Evolutionary conservation across 768 basidiomycete species (phyloP).

Genomic region (Pleurotus eryngii): DNA sequence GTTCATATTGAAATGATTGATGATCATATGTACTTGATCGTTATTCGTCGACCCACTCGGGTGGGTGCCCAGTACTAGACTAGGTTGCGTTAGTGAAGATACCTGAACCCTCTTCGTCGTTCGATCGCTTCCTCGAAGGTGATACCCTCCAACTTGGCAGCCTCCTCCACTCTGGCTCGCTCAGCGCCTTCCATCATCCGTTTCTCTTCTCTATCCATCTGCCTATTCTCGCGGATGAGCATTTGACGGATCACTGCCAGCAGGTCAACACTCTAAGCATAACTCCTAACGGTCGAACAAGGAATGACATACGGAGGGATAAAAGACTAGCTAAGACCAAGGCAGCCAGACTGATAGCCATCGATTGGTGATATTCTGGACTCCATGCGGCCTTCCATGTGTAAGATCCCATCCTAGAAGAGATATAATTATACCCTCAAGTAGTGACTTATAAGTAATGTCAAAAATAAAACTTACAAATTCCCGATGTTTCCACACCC

Average conservation of each 20-base stretch:
- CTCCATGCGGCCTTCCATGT: slow-evolving; percentile 62
- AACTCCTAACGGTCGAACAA: no score
- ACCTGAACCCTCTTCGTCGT: slow-evolving; percentile 55
- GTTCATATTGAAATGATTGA: neutral
- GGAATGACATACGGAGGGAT: slow-evolving; percentile 21
- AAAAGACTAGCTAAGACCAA: slow-evolving; percentile 31
- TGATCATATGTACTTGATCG: neutral
- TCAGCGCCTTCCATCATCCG: slow-evolving; percentile 40
- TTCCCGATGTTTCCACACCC: slow-evolving; percentile 55
- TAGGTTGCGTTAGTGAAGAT: slow-evolving; percentile 36
- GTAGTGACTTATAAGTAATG: neutral
- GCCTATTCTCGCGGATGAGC: slow-evolving; percentile 48
- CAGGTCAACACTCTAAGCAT: neutral
- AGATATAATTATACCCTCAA: no score
- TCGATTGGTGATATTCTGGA: slow-evolving; percentile 59
- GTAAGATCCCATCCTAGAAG: slow-evolving; percentile 52
- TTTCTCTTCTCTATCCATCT: slow-evolving; percentile 47
- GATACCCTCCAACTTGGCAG: slow-evolving; percentile 56
- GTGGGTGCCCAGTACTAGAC: no score
- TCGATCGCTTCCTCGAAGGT: slow-evolving; percentile 57
- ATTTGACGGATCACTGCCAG: slow-evolving; percentile 38
- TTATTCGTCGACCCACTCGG: neutral
- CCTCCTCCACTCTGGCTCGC: slow-evolving; percentile 50
- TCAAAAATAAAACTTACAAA: slow-evolving; percentile 32
- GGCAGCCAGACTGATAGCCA: slow-evolving; percentile 42